Evolutionary conservation across 192 early-diverging fungal species (phyloP), one percentile per base, ranked within the genome.

Genomic region (Backusella mclennaniae): DNA sequence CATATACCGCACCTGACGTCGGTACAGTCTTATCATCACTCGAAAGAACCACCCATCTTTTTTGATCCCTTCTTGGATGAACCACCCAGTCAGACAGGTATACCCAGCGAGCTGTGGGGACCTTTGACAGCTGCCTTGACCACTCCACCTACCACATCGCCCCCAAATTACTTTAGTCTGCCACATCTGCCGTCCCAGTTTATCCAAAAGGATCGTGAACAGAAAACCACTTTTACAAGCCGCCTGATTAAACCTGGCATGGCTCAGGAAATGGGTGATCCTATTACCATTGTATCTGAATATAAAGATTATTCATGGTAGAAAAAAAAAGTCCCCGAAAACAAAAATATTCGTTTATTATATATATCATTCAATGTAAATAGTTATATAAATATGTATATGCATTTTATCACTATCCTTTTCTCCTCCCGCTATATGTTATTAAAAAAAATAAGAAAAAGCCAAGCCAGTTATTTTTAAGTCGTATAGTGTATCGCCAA

Each of bases 1-100:
- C 68, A 73, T 63, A 69, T 79, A 23, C 74, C 80, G 1, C 46
- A 81, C 46, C 41, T 84, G 11, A 81, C 80, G 0, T 75, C 79
- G 19, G 73, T 79, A 5, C 73, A 67, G 33, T 44, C 42, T 17
- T 81, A 84, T 29, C 26, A 26, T 26, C 33, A 81, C 14, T 78
- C 73, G 2, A 74, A 75, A 14, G 73, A 81, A 21, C 42, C 56
- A 0, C 83, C 83, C 3, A 9, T 29, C 3, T 84, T 84, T 42
- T 84, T 84, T 73, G 77, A 78, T 23, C 76, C 79, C 17, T 26
- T 35, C 14, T 35, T 81, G 23, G 83, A 84, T n/a, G 76, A 75
- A 21, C 79, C 82, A 29, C 82, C 82, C 6, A 44, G 38, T 11
- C 15, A 33, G 23, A 23, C 38, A 0, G 66, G 44, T 29, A 66